Base-by-base conservation (phyloP, 2,329 filamentous ascomycete species). In the Phialocephala sp. region DNA sequence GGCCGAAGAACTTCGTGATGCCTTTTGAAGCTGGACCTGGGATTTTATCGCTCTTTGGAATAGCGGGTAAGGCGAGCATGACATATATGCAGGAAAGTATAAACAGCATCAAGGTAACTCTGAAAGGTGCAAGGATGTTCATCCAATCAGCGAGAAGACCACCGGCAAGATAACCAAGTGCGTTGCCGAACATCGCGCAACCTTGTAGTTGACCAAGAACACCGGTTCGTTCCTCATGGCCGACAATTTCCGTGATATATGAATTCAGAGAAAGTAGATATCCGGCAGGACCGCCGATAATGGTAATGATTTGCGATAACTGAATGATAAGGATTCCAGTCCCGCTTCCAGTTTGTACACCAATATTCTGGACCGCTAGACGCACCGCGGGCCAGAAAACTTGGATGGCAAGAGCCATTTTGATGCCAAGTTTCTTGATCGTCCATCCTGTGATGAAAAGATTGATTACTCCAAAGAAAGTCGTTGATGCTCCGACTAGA, bases 251-350 rank as follows among this genome's bases (percentile, higher is more conserved):
- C 1, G 88, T 85, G 0, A 89, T 87, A 54, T 89, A 87, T 14
- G 89, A 88, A 70, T 92, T 92, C 24, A 91, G 80, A 0, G 89
- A 84, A 4, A 92, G 81, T 9, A 91, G 83, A 72, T 91, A 92
- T 0, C 90, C 90, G 0, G 85, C 85, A 0, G 89, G 89, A 0
- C 90, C 90, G 0, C 90, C 90, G 2, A 92, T 69, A 18, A 91
- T 80, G 0, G 88, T 91, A 62, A 92, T 88, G 18, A 89, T 77
- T 77, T 92, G 90, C 0, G 86, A 89, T 32, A 78, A 77, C 75
- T 92, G 90, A 36, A 92, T 85, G 35, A 91, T 88, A 15, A 87
- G 77, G 71, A 92, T 90, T n/a, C 90, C 90, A 0, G 79, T 69
- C 1, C 79, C 79, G n/a, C 85, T 85, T 1, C 89, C 89, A 0